Evolutionary conservation across 495 filamentous ascomycete species (phyloP).

Genomic region (Podospora australis): DNA sequence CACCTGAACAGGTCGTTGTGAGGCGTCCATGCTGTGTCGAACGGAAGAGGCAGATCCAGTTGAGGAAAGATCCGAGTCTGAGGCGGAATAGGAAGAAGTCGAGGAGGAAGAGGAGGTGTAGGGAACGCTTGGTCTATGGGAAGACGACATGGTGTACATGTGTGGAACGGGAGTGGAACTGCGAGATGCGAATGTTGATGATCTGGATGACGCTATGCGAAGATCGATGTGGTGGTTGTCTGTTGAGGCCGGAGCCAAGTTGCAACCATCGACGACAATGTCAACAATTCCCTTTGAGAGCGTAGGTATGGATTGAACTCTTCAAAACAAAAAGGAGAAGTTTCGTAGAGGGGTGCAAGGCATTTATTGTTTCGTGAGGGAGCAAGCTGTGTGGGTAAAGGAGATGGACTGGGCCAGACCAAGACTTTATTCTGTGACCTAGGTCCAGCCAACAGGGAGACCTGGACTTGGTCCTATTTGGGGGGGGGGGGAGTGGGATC

Average conservation of each 20-base stretch:
- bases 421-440: constrained; percentile 10
- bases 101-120: constrained; percentile 36
- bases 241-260: constrained; percentile 4
- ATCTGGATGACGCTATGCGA: not conserved
- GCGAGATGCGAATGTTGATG: not conserved
- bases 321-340: too few relatives aligned
- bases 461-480: constrained; percentile 11
- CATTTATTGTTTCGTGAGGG: not conserved
- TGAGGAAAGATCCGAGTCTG: constrained; percentile 35
- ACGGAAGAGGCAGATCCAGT: constrained; percentile 15
- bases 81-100: constrained; percentile 32
- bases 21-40: constrained; percentile 37
- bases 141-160: constrained; percentile 30
- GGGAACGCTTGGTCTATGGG: constrained; percentile 26
- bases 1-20: constrained; percentile 39
- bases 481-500: constrained; percentile 2
- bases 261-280: constrained; percentile 10
- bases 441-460: constrained; percentile 7
- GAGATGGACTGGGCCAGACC: constrained; percentile 20
- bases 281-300: too few relatives aligned
- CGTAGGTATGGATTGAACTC: too few relatives aligned
- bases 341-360: not conserved
- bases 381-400: not conserved
- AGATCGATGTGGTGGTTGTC: constrained; percentile 2
- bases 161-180: not conserved